A percentile compares a stretch with the other conserved stretches of the same genome.
These are phyloP conservation scores for Aspergillus latus DNA, from an alignment of 2,329 filamentous ascomycete genomes.

Conservation along the genomic window DNA sequence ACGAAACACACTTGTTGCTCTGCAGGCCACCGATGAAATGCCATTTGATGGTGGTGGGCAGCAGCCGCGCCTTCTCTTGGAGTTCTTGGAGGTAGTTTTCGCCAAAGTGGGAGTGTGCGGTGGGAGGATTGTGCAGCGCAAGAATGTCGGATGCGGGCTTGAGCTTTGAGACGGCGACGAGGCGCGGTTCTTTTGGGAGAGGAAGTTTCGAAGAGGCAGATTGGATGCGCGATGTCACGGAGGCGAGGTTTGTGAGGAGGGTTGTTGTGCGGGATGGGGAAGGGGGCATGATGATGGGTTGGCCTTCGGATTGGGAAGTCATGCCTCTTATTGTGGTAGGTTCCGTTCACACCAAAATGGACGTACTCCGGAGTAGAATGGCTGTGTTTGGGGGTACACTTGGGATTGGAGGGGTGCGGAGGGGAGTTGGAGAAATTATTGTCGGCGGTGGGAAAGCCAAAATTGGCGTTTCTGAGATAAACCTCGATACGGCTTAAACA, in stretches of 20 bases:
- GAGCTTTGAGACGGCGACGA: slow-evolving; percentile 94
- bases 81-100: slow-evolving; percentile 97
- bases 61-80: slow-evolving; percentile 74
- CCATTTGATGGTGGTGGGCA: slow-evolving; percentile 77
- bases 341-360: neutral
- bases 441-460: neutral
- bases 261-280: slow-evolving; percentile 60
- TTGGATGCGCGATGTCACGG: slow-evolving; percentile 60
- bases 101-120: slow-evolving; percentile 75
- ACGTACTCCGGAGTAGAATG: neutral
- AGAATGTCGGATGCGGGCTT: slow-evolving; percentile 92
- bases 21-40: slow-evolving; percentile 96
- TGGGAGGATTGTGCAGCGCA: slow-evolving; percentile 67
- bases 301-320: slow-evolving; percentile 16
- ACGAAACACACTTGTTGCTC: slow-evolving; percentile 85
- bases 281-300: slow-evolving; percentile 51
- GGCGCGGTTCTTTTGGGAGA: slow-evolving; percentile 47
- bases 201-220: slow-evolving; percentile 44
- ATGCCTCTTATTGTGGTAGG: neutral
- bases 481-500: neutral
- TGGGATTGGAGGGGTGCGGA: slow-evolving; percentile 3
- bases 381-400: neutral
- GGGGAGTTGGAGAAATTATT: slow-evolving; percentile 4
- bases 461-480: neutral
- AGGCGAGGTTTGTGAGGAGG: slow-evolving; percentile 62